phyloP scores from a whole-genome alignment of 1,284 basidiomycete species.

The Megacollybia platyphylla region DNA sequence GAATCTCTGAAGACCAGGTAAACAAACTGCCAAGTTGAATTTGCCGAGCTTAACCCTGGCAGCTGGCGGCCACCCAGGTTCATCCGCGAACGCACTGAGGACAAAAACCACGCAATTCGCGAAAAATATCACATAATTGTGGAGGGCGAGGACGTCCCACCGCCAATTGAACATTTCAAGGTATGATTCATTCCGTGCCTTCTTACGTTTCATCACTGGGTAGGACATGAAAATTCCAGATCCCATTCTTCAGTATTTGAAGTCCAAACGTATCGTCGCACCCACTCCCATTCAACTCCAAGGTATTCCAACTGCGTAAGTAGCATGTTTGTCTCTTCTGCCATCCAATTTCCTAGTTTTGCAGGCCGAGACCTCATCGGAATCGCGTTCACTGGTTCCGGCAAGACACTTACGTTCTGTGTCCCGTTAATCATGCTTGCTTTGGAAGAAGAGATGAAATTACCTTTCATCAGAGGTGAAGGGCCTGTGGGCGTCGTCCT shows the following conservation, averaged over 20 bases:
- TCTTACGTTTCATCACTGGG: conserved; percentile 8
- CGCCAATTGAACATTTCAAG: conserved; percentile 84
- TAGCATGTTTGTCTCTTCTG: conserved; percentile 7
- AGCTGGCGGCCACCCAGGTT: conserved; percentile 87
- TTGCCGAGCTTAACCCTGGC: conserved; percentile 4
- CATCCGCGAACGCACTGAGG: conserved; percentile 59
- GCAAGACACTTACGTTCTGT: conserved; percentile 87
- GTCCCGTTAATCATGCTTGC: conserved; percentile 92
- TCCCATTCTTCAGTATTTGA: conserved; percentile 73
- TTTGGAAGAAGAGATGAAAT: conserved; percentile 82
- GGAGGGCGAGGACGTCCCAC: conserved; percentile 88
- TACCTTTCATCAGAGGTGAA: conserved; percentile 87
- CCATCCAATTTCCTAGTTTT: conserved; percentile 39
- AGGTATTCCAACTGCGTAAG: conserved; percentile 89
- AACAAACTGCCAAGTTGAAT: conserved; percentile 12
- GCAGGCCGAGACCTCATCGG: conserved; percentile 89
- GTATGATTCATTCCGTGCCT: conserved; percentile 21
- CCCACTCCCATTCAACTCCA: conserved; percentile 98
- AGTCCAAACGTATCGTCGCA: conserved; percentile 70
- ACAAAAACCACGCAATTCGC: conserved; percentile 65
- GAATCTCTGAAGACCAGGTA: conserved; percentile 79
- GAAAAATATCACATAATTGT: conserved; percentile 89
- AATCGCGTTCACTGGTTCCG: conserved; percentile 91
- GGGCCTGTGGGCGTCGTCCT: conserved; percentile 93
- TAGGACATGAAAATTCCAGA: conserved; percentile 97